phyloP scores from a whole-genome alignment of 1,284 basidiomycete genomes.

The Anthracocystis walkeri region DNA sequence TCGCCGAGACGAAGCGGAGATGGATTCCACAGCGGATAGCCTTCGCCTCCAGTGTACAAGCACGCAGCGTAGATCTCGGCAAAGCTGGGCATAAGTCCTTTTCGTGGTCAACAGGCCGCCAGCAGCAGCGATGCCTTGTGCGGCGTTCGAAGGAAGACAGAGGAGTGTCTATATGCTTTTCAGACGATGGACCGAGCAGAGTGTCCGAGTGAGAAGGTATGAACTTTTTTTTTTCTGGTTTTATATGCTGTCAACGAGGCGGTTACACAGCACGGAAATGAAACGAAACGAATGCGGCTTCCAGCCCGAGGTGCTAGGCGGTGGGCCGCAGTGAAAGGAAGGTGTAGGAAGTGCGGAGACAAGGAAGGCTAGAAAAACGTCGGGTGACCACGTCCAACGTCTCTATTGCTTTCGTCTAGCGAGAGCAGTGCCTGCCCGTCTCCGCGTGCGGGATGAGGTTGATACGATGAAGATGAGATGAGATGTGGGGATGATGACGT shows the following conservation, averaged over 20 bases:
- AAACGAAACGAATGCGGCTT: slow-evolving; percentile 10
- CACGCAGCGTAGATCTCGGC: slow-evolving; percentile 55
- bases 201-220: not conserved
- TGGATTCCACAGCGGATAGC: slow-evolving; percentile 59
- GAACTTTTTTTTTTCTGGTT: slow-evolving; percentile 2
- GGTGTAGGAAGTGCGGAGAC: slow-evolving; percentile 10
- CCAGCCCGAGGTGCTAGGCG: not conserved
- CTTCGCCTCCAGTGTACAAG: slow-evolving; percentile 53
- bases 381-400: slow-evolving; percentile 50
- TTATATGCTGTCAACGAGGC: not conserved
- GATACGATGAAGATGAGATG: slow-evolving; percentile 3
- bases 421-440: slow-evolving; percentile 14
- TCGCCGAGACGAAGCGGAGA: slow-evolving; percentile 50
- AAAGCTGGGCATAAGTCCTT: slow-evolving; percentile 36
- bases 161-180: not conserved
- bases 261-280: not conserved
- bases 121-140: not conserved
- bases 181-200: not conserved
- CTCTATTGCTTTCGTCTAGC: slow-evolving; percentile 22
- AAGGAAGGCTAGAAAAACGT: slow-evolving; percentile 15
- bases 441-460: slow-evolving; percentile 4
- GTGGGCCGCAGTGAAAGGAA: not conserved
- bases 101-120: not conserved
- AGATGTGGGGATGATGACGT: not conserved
- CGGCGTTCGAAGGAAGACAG: not conserved